Conservation (phyloP, 1,139 yeast species). For the Zygosaccharomyces sapae region DNA sequence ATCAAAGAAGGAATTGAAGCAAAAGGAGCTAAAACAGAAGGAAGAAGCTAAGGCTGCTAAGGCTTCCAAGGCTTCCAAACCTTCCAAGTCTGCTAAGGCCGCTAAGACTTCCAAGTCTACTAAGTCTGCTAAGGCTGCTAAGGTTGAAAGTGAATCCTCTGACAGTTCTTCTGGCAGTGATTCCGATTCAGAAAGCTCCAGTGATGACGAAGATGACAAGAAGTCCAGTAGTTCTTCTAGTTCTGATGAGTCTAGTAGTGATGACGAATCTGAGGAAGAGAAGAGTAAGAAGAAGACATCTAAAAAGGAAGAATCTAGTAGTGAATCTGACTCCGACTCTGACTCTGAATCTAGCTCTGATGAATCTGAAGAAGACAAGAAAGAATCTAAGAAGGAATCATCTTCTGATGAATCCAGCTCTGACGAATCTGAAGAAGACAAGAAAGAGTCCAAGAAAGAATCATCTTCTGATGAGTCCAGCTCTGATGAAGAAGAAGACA, state of each 20-base stretch:
- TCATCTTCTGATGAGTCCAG: slow-evolving; percentile 28
- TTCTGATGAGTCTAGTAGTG: background rate
- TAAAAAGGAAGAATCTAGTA: background rate
- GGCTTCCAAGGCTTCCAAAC: slow-evolving; percentile 3
- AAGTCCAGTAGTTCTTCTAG: slow-evolving; percentile 1
- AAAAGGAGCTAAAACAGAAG: slow-evolving; percentile 20
- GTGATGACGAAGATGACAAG: slow-evolving; percentile 12
- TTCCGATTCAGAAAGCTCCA: slow-evolving; percentile 12
- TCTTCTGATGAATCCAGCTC: slow-evolving; percentile 27
- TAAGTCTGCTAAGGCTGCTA: slow-evolving; percentile 7
- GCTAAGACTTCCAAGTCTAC: slow-evolving; percentile 7
- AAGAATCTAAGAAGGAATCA: slow-evolving; percentile 27
- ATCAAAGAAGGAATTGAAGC: slow-evolving; percentile 28
- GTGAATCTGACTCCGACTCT: no score
- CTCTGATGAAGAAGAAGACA: slow-evolving; percentile 25
- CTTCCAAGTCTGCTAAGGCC: slow-evolving; percentile 10
- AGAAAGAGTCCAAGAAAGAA: slow-evolving; percentile 18
- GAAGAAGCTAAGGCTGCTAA: slow-evolving; percentile 14
- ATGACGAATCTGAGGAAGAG: slow-evolving; percentile 6
- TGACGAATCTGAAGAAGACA: slow-evolving; percentile 15
- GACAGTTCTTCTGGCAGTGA: slow-evolving; percentile 25
- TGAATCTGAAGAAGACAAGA: slow-evolving; percentile 34
- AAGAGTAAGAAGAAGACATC: slow-evolving; percentile 1
- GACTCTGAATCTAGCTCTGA: slow-evolving; percentile 26
- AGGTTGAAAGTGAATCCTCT: slow-evolving; percentile 16